phyloP scores from a whole-genome alignment of 1,139 yeast genomes.

The Yamadazyma triangularis region DNA sequence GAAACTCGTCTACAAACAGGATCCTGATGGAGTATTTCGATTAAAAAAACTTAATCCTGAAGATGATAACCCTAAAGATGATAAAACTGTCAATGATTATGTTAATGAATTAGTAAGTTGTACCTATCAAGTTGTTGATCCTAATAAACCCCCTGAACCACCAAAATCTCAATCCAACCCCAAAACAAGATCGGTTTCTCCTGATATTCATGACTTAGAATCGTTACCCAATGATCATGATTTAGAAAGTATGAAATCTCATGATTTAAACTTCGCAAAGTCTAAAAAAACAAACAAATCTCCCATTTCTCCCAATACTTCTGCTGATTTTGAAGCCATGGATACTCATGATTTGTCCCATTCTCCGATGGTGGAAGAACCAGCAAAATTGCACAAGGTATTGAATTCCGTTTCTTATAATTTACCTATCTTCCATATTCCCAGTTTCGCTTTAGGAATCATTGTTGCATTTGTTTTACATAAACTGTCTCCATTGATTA shows the following conservation, averaged over 20 bases:
- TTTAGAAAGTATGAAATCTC: background rate
- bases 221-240: background rate
- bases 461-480: conserved; percentile 18
- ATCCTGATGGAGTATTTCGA: conserved; percentile 41
- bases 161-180: background rate
- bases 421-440: conserved; percentile 19
- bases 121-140: conserved; percentile 19
- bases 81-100: conserved; percentile 22
- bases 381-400: background rate
- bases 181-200: background rate
- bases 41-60: conserved; percentile 24
- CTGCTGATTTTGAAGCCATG: background rate
- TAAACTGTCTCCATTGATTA: conserved; percentile 17
- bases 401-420: background rate
- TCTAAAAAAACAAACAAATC: background rate
- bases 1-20: conserved; percentile 36
- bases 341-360: background rate
- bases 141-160: conserved; percentile 4
- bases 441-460: conserved; percentile 32
- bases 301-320: background rate
- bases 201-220: background rate
- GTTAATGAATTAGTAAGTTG: conserved; percentile 27
- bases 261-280: background rate
- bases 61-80: conserved; percentile 12
- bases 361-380: conserved; percentile 1